Evolutionary conservation across 306 rosid genomes (phyloP).

Genomic region (peach (Prunus persica)): DNA sequence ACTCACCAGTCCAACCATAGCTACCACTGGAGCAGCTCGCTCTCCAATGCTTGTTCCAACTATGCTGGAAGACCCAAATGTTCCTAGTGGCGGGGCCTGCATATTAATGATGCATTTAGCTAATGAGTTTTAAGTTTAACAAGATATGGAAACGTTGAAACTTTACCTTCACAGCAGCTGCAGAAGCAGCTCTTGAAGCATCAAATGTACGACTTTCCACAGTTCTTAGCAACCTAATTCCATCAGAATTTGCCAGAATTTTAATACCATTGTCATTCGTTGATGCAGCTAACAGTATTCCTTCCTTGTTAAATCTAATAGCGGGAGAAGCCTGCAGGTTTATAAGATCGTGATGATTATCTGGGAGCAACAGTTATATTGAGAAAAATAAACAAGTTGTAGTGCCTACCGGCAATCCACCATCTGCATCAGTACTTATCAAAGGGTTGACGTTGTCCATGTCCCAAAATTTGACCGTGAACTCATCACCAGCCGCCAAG

Average conservation of each 20-base stretch:
- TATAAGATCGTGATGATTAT: constrained; percentile 36
- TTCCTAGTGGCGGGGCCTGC: constrained; percentile 59
- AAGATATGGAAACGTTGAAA: constrained; percentile 11
- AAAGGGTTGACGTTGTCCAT: constrained; percentile 71
- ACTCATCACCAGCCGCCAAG: constrained; percentile 95
- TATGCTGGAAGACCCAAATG: constrained; percentile 66
- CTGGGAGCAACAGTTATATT: constrained; percentile 10
- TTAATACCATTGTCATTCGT: constrained; percentile 81
- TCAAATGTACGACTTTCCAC: constrained; percentile 83
- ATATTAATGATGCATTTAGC: constrained; percentile 32
- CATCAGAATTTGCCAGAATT: constrained; percentile 87
- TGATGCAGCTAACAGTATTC: constrained; percentile 84
- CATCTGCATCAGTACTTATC: constrained; percentile 75
- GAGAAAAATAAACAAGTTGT: neutral
- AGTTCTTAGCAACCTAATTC: constrained; percentile 77
- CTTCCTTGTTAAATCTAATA: constrained; percentile 95
- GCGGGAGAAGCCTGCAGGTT: constrained; percentile 84
- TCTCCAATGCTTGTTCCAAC: constrained; percentile 87
- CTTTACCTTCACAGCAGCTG: constrained; percentile 84
- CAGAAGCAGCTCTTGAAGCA: constrained; percentile 84
- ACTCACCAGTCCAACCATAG: constrained; percentile 87
- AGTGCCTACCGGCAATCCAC: constrained; percentile 75
- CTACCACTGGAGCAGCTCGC: constrained; percentile 66
- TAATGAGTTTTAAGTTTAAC: neutral
- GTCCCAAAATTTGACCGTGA: constrained; percentile 88